A percentile compares a stretch with the other conserved stretches of the same genome.
These are phyloP conservation scores for Strobilomyces dryophilus DNA, from an alignment of 768 basidiomycete species.

Conservation along the genomic window DNA sequence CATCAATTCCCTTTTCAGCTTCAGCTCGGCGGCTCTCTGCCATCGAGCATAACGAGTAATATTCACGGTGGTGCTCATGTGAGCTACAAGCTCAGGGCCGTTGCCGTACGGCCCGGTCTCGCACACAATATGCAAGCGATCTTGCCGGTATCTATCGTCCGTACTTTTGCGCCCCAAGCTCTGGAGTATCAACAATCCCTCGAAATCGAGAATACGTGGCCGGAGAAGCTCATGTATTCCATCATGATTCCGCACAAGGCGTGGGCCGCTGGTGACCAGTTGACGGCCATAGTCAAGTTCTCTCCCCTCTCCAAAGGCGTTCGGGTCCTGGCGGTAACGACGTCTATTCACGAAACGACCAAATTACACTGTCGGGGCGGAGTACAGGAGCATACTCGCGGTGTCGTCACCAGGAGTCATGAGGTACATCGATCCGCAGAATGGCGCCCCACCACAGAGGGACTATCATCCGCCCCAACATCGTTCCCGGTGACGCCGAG, in stretches of 20 bases:
- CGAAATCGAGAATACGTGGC: conserved; percentile 97
- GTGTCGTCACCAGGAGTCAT: conserved; percentile 61
- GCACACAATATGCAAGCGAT: conserved; percentile 62
- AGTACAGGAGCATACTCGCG: conserved; percentile 55
- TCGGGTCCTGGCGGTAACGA: conserved; percentile 59
- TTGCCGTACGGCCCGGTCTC: conserved; percentile 74
- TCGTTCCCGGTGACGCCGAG: conserved; percentile 11
- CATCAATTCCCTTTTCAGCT: conserved; percentile 93
- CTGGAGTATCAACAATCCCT: conserved; percentile 95
- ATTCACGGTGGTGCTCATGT: conserved; percentile 60
- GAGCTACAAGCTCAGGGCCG: conserved; percentile 86
- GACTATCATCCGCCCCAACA: background rate
- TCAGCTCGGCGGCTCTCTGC: conserved; percentile 79
- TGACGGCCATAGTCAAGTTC: conserved; percentile 83
- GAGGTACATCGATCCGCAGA: conserved; percentile 57
- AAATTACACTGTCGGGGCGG: conserved; percentile 55
- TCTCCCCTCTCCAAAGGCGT: conserved; percentile 85
- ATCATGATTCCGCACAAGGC: conserved; percentile 94
- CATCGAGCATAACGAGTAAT: conserved; percentile 64
- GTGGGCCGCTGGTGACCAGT: conserved; percentile 84
- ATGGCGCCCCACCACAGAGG: conserved; percentile 5
- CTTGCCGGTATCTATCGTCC: conserved; percentile 60
- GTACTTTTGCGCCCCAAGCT: conserved; percentile 75
- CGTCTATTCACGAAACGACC: conserved; percentile 69
- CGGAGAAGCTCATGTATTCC: conserved; percentile 94